Percentiles rank a stretch among this genome's conserved stretches.
Conservation (phyloP, 495 filamentous ascomycete species). For the Penicillium lividum region DNA sequence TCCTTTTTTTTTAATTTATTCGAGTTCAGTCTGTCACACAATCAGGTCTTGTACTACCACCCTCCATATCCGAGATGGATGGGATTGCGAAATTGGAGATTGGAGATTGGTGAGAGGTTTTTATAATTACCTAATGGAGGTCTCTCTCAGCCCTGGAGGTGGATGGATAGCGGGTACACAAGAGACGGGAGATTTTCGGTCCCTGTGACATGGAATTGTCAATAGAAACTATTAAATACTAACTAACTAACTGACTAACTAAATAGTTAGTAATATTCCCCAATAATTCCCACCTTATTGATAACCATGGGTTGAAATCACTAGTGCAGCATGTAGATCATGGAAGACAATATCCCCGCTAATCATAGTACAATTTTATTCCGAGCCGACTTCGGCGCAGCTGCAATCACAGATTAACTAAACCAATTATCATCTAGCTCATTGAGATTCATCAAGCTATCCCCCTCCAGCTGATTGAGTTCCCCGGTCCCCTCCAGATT, state of each 20-base stretch:
- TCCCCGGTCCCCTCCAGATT: conserved; percentile 37
- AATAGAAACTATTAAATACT: neutral
- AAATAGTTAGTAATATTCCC: too few species aligned
- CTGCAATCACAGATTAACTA: conserved; percentile 20
- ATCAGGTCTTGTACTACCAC: conserved; percentile 12
- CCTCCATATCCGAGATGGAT: neutral
- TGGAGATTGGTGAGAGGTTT: neutral
- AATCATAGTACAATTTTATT: neutral
- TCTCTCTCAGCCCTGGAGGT: neutral
- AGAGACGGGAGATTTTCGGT: neutral
- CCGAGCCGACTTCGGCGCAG: too few species aligned
- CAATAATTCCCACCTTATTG: too few species aligned
- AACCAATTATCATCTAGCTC: conserved; percentile 52
- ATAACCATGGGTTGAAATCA: neutral
- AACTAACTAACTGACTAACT: too few species aligned
- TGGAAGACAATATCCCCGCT: conserved; percentile 13
- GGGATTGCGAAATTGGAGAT: too few species aligned
- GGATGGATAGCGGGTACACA: too few species aligned
- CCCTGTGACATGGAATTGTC: neutral
- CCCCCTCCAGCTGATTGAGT: conserved; percentile 41
- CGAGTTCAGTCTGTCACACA: conserved; percentile 5
- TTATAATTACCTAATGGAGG: neutral
- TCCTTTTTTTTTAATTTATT: neutral
- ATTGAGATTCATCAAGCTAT: conserved; percentile 44
- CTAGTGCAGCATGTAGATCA: conserved; percentile 20